Conservation (phyloP, 2,329 filamentous ascomycete species). For the Colletotrichum incanum region DNA sequence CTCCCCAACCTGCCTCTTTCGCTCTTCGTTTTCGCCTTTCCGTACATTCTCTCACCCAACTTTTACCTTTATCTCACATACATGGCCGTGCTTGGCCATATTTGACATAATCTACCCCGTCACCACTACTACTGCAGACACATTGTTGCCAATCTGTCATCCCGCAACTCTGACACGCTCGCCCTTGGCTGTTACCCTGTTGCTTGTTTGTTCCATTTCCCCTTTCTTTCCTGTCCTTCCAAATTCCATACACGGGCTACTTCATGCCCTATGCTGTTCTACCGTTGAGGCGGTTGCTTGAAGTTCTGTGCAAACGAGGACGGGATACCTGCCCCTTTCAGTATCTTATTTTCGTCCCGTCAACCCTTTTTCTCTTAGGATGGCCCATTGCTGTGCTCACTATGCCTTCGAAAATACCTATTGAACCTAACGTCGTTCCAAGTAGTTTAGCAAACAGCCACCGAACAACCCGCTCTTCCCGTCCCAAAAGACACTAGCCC, state of each 20-base stretch:
- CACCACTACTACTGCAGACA: slow-evolving; percentile 23
- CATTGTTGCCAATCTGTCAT: slow-evolving; percentile 27
- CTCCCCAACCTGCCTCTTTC: not conserved
- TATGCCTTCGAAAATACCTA: not conserved
- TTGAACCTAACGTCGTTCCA: not conserved
- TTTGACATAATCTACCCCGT: not conserved
- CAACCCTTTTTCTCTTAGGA: not conserved
- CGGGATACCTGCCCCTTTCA: not conserved
- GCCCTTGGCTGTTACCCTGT: not conserved
- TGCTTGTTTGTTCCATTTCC: not conserved
- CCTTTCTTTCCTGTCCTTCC: not conserved
- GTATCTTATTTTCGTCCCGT: slow-evolving; percentile 26
- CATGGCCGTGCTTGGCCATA: not conserved
- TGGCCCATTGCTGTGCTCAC: not conserved
- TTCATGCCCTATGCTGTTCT: not conserved
- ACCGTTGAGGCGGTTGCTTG: slow-evolving; percentile 4
- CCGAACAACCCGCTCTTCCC: not conserved
- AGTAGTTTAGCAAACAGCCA: not conserved
- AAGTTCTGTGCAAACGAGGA: not conserved
- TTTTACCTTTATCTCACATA: not conserved
- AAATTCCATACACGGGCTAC: slow-evolving; percentile 20
- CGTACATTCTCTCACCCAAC: not conserved
- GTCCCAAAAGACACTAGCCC: not conserved
- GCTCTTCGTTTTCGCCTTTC: not conserved
- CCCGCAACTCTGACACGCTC: slow-evolving; percentile 30